Evolutionary conservation across 2,329 filamentous ascomycete species (phyloP).

Genomic region (Fusarium nanum): DNA sequence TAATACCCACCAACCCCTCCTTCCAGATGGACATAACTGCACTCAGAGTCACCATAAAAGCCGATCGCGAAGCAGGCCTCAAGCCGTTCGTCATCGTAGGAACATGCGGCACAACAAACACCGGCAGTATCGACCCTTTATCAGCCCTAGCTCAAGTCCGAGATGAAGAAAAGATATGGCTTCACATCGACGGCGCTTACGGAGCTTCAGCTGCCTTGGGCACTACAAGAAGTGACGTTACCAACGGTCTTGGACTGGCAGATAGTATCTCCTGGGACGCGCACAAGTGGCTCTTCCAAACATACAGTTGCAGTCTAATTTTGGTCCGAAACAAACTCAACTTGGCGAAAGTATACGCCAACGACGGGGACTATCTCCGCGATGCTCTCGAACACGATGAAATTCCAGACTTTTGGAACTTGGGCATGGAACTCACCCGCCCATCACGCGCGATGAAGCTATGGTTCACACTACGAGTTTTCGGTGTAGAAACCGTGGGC

Average conservation of each 20-base stretch:
- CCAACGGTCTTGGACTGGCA: constrained; percentile 1
- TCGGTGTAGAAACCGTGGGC: constrained; percentile 3
- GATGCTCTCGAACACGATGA: constrained; percentile 20
- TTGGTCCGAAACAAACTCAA: neutral
- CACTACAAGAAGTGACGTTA: neutral
- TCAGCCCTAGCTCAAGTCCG: neutral
- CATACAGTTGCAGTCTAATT: constrained; percentile 21
- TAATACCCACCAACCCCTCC: neutral
- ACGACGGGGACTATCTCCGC: constrained; percentile 18
- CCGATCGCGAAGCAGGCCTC: neutral
- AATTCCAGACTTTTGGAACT: constrained; percentile 25
- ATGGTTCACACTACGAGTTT: constrained; percentile 16
- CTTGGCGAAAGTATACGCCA: constrained; percentile 7
- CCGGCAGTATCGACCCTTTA: constrained; percentile 5
- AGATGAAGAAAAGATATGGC: constrained; percentile 11
- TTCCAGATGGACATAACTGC: neutral
- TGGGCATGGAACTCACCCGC: constrained; percentile 14
- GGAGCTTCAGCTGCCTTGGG: constrained; percentile 9
- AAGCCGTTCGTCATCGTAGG: constrained; percentile 10
- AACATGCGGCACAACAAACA: constrained; percentile 21
- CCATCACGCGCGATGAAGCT: constrained; percentile 15
- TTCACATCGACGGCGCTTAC: constrained; percentile 20
- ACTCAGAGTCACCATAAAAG: neutral
- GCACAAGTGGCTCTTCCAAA: constrained; percentile 47
- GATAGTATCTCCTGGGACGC: constrained; percentile 31